Percentiles rank a stretch among this genome's conserved stretches.
These are phyloP conservation scores for Hanseniaspora valbyensis DNA, from an alignment of 805 yeast species.

Conservation along the genomic window DNA sequence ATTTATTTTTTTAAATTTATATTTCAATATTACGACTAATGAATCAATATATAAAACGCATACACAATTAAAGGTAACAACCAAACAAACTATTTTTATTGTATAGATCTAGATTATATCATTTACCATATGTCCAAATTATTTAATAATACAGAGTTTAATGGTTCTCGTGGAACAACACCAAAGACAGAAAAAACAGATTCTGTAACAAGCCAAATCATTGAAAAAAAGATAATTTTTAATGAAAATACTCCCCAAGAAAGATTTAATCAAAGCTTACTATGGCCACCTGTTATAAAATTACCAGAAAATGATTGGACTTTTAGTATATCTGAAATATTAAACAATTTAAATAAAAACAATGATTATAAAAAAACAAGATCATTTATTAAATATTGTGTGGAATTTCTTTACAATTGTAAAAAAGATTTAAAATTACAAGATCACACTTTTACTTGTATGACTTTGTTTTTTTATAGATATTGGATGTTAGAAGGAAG, in stretches of 20 bases:
- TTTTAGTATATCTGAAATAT: constrained; percentile 24
- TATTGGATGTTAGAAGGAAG: constrained; percentile 27
- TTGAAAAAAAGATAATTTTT: constrained; percentile 12
- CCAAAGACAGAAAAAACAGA: too few relatives aligned
- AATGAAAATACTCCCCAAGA: constrained; percentile 12
- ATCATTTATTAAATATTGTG: constrained; percentile 28
- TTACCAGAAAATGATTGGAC: constrained; percentile 28
- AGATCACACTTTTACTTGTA: constrained; percentile 30
- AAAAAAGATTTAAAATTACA: constrained; percentile 28
- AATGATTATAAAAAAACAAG: constrained; percentile 23
- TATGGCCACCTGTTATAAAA: constrained; percentile 30
- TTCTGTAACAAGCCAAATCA: not conserved
- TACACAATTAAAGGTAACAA: too few relatives aligned
- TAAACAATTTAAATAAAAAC: constrained; percentile 24
- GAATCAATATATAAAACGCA: too few relatives aligned
- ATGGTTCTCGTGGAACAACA: too few relatives aligned
- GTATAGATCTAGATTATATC: too few relatives aligned
- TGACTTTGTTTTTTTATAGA: constrained; percentile 28
- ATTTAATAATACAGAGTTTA: too few relatives aligned
- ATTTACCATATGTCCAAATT: too few relatives aligned
- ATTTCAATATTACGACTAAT: too few relatives aligned
- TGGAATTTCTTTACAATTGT: constrained; percentile 29
- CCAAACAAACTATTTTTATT: too few relatives aligned
- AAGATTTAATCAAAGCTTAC: constrained; percentile 22
- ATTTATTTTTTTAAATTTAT: too few relatives aligned